Percentiles rank a stretch among this genome's conserved stretches.
Evolutionary conservation across 2,329 filamentous ascomycete genomes (phyloP).

Genomic region (Zelopaecilomyces penicillatus): DNA sequence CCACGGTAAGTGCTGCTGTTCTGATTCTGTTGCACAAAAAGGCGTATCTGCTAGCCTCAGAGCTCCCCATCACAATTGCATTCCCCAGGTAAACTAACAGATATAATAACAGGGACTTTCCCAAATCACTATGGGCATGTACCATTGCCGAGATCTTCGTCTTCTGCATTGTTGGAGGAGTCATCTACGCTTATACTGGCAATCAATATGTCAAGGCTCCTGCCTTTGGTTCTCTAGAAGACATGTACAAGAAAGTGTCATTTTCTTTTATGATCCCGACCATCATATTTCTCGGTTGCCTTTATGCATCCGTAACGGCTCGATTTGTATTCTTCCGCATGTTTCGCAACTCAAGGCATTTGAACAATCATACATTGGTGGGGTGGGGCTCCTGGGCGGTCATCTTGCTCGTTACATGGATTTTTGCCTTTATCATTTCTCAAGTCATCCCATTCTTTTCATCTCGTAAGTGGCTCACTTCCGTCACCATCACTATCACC

Average conservation of each 20-base stretch:
- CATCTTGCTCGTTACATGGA: constrained; percentile 65
- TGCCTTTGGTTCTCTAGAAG: constrained; percentile 75
- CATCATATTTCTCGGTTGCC: constrained; percentile 80
- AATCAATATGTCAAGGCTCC: constrained; percentile 83
- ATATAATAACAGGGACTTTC: constrained; percentile 62
- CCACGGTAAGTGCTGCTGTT: constrained; percentile 30
- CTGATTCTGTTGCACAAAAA: not conserved
- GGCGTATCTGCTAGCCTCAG: not conserved
- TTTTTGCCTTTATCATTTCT: constrained; percentile 85
- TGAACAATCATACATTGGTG: constrained; percentile 68
- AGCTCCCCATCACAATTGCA: not conserved
- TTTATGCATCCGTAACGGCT: constrained; percentile 84
- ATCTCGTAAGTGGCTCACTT: constrained; percentile 42
- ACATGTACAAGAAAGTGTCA: constrained; percentile 75
- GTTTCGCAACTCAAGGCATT: constrained; percentile 71
- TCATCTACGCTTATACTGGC: constrained; percentile 82
- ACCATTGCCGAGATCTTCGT: constrained; percentile 82
- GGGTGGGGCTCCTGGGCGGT: constrained; percentile 74
- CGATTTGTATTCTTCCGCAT: constrained; percentile 89
- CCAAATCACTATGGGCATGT: constrained; percentile 85
- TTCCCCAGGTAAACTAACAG: constrained; percentile 2
- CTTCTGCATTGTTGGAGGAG: constrained; percentile 71
- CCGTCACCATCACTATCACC: too few species aligned
- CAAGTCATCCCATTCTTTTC: constrained; percentile 92
- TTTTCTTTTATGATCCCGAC: constrained; percentile 97